phyloP scores from a whole-genome alignment of 108 stramenopile species.

The Mediolabrus comicus region DNA sequence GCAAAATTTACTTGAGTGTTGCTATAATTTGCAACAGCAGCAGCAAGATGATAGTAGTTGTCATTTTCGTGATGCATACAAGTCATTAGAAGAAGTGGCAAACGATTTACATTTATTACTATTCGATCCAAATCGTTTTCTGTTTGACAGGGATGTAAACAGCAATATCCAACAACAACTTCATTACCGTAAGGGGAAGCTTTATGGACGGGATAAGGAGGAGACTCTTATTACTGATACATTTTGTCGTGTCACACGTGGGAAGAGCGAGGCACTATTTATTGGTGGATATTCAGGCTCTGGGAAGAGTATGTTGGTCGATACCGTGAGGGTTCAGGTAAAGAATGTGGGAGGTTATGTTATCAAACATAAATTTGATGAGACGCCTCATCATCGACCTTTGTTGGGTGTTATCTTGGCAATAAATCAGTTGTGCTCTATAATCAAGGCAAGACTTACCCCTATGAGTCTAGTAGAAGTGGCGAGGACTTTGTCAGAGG shows the following conservation, averaged over 20 bases:
- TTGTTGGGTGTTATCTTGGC: conserved; percentile 11
- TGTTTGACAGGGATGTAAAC: neutral
- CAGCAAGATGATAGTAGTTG: neutral
- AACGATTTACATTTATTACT: conserved; percentile 3
- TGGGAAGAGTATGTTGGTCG: conserved; percentile 15
- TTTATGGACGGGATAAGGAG: conserved; percentile 23
- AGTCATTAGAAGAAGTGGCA: neutral
- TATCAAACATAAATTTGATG: conserved; percentile 24
- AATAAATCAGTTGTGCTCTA: conserved; percentile 26
- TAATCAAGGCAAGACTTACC: neutral
- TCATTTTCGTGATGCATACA: neutral
- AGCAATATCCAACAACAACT: neutral
- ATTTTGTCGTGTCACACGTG: conserved; percentile 20
- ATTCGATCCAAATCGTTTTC: conserved; percentile 3
- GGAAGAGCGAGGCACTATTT: conserved; percentile 22
- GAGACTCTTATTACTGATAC: conserved; percentile 12
- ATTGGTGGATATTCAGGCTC: conserved; percentile 28
- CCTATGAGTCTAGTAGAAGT: conserved; percentile 6
- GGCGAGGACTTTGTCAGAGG: neutral
- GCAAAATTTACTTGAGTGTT: neutral
- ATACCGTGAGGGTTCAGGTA: conserved; percentile 8
- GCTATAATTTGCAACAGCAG: neutral
- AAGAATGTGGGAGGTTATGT: conserved; percentile 24
- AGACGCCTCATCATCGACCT: conserved; percentile 2
- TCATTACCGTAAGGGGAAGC: neutral